A percentile compares a stretch with the other conserved stretches of the same genome.
These are phyloP conservation scores for Camelina sativa DNA, from an alignment of 345 rosid genomes.

Conservation along the genomic window DNA sequence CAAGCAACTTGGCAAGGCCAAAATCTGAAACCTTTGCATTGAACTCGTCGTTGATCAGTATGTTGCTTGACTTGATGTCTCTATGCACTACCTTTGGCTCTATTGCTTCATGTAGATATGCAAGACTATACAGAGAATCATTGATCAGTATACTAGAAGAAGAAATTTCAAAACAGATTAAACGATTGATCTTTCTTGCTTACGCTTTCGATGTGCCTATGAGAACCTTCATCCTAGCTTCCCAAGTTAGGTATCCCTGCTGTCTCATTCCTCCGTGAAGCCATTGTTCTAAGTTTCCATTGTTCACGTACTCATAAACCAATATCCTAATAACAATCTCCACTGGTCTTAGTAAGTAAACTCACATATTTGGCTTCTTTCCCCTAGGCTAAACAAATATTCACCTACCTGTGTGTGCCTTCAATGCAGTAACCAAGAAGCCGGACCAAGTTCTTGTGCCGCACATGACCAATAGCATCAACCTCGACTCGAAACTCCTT, in stretches of 20 bases:
- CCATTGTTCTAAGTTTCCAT: slow-evolving; percentile 94
- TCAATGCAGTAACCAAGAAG: slow-evolving; percentile 94
- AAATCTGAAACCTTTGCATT: slow-evolving; percentile 95
- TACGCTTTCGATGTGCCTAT: slow-evolving; percentile 92
- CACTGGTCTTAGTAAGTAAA: slow-evolving; percentile 31
- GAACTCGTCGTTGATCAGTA: slow-evolving; percentile 84
- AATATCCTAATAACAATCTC: slow-evolving; percentile 53
- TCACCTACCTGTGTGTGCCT: slow-evolving; percentile 83
- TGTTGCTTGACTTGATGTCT: slow-evolving; percentile 95
- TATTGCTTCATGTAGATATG: slow-evolving; percentile 95
- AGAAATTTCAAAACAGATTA: not conserved
- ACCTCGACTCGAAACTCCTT: slow-evolving; percentile 91
- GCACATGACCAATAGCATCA: slow-evolving; percentile 93
- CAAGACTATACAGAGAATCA: slow-evolving; percentile 61
- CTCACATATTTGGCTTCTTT: slow-evolving; percentile 45
- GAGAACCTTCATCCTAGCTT: slow-evolving; percentile 81
- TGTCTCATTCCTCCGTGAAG: slow-evolving; percentile 80
- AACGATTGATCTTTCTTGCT: slow-evolving; percentile 36
- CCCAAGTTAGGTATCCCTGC: slow-evolving; percentile 84
- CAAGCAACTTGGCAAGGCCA: slow-evolving; percentile 94
- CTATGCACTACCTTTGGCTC: slow-evolving; percentile 99
- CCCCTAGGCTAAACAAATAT: slow-evolving; percentile 1
- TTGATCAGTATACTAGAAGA: not conserved
- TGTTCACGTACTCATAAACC: slow-evolving; percentile 89
- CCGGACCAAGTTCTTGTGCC: slow-evolving; percentile 91